Conservation (phyloP, 495 filamentous ascomycete genomes). For the Geoglossum glabrum region DNA sequence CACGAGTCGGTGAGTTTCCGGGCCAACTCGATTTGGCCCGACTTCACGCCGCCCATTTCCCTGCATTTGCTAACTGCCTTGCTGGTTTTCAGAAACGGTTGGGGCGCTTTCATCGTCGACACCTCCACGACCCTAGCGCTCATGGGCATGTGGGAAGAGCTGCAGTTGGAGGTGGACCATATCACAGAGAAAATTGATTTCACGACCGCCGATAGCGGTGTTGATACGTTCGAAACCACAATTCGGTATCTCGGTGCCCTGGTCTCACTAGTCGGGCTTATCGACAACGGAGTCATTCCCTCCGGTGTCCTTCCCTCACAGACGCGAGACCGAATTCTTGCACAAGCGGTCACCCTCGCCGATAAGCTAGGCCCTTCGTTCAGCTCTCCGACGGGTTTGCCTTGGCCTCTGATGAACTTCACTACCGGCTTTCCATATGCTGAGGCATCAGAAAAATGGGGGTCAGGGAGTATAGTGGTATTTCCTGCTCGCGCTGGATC, state of each 20-base stretch:
- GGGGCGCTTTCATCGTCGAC: conserved; percentile 20
- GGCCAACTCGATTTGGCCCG: not conserved
- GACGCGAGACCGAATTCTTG: conserved; percentile 11
- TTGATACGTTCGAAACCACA: conserved; percentile 18
- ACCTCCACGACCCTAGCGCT: conserved; percentile 15
- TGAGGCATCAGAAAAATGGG: conserved; percentile 8
- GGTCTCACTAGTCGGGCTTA: conserved; percentile 14
- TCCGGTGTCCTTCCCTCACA: conserved; percentile 1
- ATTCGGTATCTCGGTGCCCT: conserved; percentile 16
- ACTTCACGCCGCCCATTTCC: not conserved
- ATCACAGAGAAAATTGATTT: conserved; percentile 16
- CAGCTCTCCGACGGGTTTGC: conserved; percentile 16
- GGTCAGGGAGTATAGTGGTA: conserved; percentile 9
- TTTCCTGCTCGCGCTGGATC: conserved; percentile 14
- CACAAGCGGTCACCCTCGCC: conserved; percentile 14
- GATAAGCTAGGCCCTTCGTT: conserved; percentile 15
- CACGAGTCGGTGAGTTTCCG: conserved; percentile 2
- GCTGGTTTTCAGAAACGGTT: conserved; percentile 11
- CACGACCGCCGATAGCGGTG: conserved; percentile 9
- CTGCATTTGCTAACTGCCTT: not conserved
- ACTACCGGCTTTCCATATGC: conserved; percentile 4
- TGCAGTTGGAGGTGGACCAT: conserved; percentile 11
- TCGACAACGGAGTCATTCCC: conserved; percentile 12
- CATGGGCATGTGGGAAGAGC: conserved; percentile 18
- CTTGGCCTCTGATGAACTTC: conserved; percentile 17